Evolutionary conservation across 192 early-diverging fungal species (phyloP), one percentile per base, ranked within the genome.

Genomic region (Glomus cerebriforme): DNA sequence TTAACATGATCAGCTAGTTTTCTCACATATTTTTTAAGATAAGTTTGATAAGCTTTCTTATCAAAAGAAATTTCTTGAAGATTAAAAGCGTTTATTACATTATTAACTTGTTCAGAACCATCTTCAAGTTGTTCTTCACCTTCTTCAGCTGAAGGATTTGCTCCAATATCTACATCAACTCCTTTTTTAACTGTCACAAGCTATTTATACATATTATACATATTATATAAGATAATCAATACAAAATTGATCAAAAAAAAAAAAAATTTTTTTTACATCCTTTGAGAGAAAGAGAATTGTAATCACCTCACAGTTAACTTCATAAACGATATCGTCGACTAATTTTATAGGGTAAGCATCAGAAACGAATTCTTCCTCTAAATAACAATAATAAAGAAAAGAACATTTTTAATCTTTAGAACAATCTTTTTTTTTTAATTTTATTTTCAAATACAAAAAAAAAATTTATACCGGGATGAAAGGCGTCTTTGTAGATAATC

Each of bases 11-110:
- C 86, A 89, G 91, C 89, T 81, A 98, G 34, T 13, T 82, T 80
- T 94, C 96, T 96, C 88, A 98, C 87, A 92, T 96, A 98, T 73
- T 91, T 93, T 92, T 98, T 96, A 83, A 96, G 91, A 88, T 98
- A 96, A 84, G 85, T 82, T 88, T 90, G 92, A 90, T 92, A 96
- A 37, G 88, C 86, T 92, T 96, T 96, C 91, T 98, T 98, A 86
- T 95, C 95, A 81, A 98, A 98, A 26, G 45, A 66, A 82, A 93
- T 96, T 66, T 78, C 62, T 77, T 82, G 82, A 64, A 96, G 90
- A 86, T 94, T 92, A 83, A 90, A 88, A 34, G 93, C 90, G 88
- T 96, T 83, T 72, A 95, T 89, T 35, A 98, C 88, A 83, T 98
- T 93, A 93, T 94, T 97, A 84, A 95, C 94, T 47, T 85, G 84